Evolutionary conservation across 73 alveolate species (phyloP), one percentile per base, ranked within the genome.

Genomic region (Paraurostyla sp.): DNA sequence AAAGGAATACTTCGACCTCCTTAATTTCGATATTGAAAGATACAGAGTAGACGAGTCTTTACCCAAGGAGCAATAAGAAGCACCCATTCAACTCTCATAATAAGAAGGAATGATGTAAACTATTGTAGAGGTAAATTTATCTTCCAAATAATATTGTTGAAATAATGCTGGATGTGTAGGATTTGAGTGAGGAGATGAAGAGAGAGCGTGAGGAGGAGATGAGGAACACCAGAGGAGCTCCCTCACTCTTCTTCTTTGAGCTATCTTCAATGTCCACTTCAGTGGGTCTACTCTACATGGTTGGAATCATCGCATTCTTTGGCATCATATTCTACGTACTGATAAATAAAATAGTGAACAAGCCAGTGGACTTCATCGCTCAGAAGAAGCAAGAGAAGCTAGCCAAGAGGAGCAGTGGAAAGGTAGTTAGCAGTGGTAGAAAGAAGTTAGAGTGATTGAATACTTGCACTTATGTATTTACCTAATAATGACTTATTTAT

Each of bases 161-260:
- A n/a, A n/a, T n/a, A n/a, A n/a, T n/a, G n/a, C n/a, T n/a, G n/a
- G n/a, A n/a, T n/a, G n/a, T 62, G 13, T 69, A 69, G 84, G 87
- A 75, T 35, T 75, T 75, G 58, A 75, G 87, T 51, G 87, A 75
- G 32, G 87, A 75, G 25, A 75, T 75, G 87, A 75, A 75, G 76
- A 43, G 87, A 43, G 87, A 75, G 33, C 56, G 73, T 29, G 87
- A 75, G 30, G 87, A 75, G 54, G 87, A 75, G 32, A 75, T 75
- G 87, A 43, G 75, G 23, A 25, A 16, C 87, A 48, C 56, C 71
- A 43, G 87, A 32, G 87, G 87, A 16, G 87, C 75, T 4, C 87
- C 87, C 18, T 32, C 54, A 32, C 7, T 75, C 29, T 43, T 50
- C 48, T 75, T 75, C 73, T 13, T 75, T 16, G 87, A 75, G 36